These are phyloP conservation scores for Serendipita sp. DNA, from an alignment of 768 basidiomycete genomes.

Conservation along the genomic window DNA sequence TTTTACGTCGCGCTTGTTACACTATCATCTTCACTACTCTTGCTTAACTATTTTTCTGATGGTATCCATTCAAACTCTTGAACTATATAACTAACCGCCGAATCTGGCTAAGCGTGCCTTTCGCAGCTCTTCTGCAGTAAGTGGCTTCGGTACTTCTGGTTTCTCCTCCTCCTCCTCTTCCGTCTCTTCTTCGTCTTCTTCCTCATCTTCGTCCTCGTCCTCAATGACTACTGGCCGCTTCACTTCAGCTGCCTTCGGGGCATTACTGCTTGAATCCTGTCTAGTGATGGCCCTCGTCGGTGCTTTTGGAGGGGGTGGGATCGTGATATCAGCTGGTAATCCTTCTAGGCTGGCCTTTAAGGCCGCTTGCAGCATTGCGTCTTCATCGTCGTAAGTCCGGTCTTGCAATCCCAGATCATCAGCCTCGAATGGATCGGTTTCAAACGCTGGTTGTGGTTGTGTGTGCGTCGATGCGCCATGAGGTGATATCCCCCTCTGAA, in stretches of 20 bases:
- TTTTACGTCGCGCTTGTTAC: background rate
- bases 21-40: constrained; percentile 5
- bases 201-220: constrained; percentile 27
- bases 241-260: constrained; percentile 7
- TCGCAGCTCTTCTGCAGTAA: constrained; percentile 4
- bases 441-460: background rate
- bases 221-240: constrained; percentile 17
- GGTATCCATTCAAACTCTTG: background rate
- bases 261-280: background rate
- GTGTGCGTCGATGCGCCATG: no score
- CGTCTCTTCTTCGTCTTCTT: constrained; percentile 22
- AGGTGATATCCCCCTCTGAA: background rate
- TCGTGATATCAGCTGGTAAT: constrained; percentile 35
- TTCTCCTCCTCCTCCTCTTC: constrained; percentile 24
- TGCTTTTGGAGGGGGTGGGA: constrained; percentile 19
- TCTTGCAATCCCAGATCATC: constrained; percentile 11
- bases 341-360: constrained; percentile 64
- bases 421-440: constrained; percentile 5
- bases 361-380: constrained; percentile 75
- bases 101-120: background rate
- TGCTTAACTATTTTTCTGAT: background rate
- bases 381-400: constrained; percentile 70
- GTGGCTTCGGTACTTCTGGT: background rate
- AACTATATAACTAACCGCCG: background rate
- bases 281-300: constrained; percentile 6